Conservation (phyloP, 192 early-diverging fungal species). For the Linnemannia schmuckeri region DNA sequence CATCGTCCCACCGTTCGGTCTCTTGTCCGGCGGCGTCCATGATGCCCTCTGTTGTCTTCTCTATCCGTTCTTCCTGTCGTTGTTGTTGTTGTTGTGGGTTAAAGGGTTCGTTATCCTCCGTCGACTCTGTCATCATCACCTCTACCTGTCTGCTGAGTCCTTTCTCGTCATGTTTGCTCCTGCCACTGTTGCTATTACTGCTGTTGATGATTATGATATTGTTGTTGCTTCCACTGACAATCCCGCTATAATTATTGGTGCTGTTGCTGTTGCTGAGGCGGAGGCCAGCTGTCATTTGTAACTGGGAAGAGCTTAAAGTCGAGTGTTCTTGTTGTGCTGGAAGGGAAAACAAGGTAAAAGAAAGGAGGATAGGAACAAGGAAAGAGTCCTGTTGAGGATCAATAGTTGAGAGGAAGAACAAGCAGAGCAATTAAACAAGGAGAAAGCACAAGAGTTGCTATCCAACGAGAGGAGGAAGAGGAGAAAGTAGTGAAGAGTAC, state of each 20-base stretch:
- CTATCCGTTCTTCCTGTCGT: slow-evolving; percentile 2
- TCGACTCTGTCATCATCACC: slow-evolving; percentile 4
- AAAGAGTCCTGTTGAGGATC: not conserved
- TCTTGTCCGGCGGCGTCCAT: not conserved
- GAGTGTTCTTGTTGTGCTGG: not conserved
- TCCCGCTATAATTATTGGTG: not conserved
- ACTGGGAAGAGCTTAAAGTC: not conserved
- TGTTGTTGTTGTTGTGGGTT: not conserved
- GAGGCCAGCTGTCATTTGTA: not conserved
- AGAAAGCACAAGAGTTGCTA: not conserved
- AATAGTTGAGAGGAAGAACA: not conserved
- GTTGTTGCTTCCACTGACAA: not conserved
- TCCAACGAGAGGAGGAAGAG: not conserved
- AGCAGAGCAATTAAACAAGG: not conserved
- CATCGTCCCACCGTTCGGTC: slow-evolving; percentile 45
- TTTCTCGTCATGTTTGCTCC: not conserved
- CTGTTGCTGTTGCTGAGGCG: not conserved
- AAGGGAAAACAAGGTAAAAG: not conserved
- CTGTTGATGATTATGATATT: not conserved
- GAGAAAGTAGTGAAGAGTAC: not conserved
- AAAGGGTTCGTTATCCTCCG: not conserved
- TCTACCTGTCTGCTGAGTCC: slow-evolving; percentile 2
- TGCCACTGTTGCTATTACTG: not conserved
- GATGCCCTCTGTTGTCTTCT: not conserved
- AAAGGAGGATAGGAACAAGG: not conserved